phyloP scores from a whole-genome alignment of 192 early-diverging fungal species.

The Coemansia pectinata region DNA sequence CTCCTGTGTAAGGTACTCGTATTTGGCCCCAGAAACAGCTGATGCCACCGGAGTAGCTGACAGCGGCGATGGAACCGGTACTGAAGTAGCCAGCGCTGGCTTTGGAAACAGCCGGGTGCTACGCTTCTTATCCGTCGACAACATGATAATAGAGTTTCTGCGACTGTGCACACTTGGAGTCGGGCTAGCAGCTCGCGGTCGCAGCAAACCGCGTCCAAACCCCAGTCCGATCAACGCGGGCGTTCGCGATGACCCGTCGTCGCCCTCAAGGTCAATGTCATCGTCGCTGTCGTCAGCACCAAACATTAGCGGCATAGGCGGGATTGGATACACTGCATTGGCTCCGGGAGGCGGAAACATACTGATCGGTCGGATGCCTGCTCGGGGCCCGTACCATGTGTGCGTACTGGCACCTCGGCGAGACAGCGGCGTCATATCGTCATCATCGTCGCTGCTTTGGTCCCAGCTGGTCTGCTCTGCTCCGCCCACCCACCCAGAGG shows the following conservation, averaged over 20 bases:
- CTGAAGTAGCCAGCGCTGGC: slow-evolving; percentile 21
- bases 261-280: slow-evolving; percentile 65
- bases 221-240: slow-evolving; percentile 35
- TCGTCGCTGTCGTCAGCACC: slow-evolving; percentile 62
- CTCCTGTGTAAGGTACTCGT: slow-evolving; percentile 18
- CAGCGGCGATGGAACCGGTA: slow-evolving; percentile 19
- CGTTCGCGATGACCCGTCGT: slow-evolving; percentile 58
- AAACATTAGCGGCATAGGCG: slow-evolving; percentile 52
- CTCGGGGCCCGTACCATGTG: slow-evolving; percentile 49
- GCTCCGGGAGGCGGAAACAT: slow-evolving; percentile 36
- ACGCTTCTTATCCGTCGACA: not conserved
- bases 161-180: slow-evolving; percentile 15
- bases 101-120: not conserved
- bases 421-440: slow-evolving; percentile 11
- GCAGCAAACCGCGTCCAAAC: slow-evolving; percentile 8
- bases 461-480: slow-evolving; percentile 39
- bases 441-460: slow-evolving; percentile 39
- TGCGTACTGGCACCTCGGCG: slow-evolving; percentile 33
- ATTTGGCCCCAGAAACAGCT: slow-evolving; percentile 19
- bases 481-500: slow-evolving; percentile 31
- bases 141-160: slow-evolving; percentile 1
- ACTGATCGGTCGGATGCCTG: slow-evolving; percentile 42
- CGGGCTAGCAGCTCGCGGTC: slow-evolving; percentile 17
- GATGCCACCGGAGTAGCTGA: slow-evolving; percentile 6
- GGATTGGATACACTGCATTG: slow-evolving; percentile 21